Percentiles rank a stretch among this genome's conserved stretches.
Conservation (phyloP, 1,284 basidiomycete genomes). For the Ustilago shanxiensis region DNA sequence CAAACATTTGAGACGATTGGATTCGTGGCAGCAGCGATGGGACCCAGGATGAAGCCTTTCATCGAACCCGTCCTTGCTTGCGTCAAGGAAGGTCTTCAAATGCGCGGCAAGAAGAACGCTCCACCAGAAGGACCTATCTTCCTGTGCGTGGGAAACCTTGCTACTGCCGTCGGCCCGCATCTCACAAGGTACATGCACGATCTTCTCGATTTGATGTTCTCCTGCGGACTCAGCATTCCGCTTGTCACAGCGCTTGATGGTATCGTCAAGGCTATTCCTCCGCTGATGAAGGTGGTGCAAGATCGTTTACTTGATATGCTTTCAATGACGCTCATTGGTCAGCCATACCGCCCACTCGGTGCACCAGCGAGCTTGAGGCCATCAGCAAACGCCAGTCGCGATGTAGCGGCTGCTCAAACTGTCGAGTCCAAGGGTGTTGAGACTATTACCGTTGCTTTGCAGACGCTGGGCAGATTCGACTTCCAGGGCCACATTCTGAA, state of each 20-base stretch:
- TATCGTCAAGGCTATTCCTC: slow-evolving; percentile 89
- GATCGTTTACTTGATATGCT: slow-evolving; percentile 73
- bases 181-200: slow-evolving; percentile 96
- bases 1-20: slow-evolving; percentile 91
- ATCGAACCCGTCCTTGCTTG: slow-evolving; percentile 91
- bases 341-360: slow-evolving; percentile 66
- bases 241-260: slow-evolving; percentile 86
- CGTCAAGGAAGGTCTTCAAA: slow-evolving; percentile 88
- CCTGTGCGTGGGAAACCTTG: slow-evolving; percentile 96
- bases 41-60: slow-evolving; percentile 94
- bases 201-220: slow-evolving; percentile 95
- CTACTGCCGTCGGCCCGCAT: slow-evolving; percentile 93
- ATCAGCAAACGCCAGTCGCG: slow-evolving; percentile 44
- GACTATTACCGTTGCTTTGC: slow-evolving; percentile 85
- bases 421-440: slow-evolving; percentile 76
- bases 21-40: slow-evolving; percentile 90
- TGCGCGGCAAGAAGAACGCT: slow-evolving; percentile 90
- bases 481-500: slow-evolving; percentile 89
- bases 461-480: slow-evolving; percentile 91
- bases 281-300: slow-evolving; percentile 91
- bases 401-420: slow-evolving; percentile 49
- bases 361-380: slow-evolving; percentile 47
- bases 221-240: slow-evolving; percentile 90
- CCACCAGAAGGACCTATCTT: slow-evolving; percentile 96
- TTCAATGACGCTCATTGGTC: slow-evolving; percentile 63